Evolutionary conservation across 2,329 filamentous ascomycete species (phyloP), one percentile per base, ranked within the genome.

Genomic region (Bisporella sp.): DNA sequence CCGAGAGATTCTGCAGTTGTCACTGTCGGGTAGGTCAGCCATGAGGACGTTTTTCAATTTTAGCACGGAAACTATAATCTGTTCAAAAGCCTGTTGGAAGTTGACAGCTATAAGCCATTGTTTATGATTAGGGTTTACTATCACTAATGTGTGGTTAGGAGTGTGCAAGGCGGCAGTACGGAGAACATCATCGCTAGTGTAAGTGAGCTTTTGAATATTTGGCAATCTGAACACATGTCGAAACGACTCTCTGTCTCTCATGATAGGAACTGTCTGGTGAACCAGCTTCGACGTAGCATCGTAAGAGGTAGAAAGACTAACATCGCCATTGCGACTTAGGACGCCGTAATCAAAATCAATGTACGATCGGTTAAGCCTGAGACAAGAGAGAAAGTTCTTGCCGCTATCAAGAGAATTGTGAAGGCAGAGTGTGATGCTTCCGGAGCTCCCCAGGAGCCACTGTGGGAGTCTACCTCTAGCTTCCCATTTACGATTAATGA

Each of bases 381-480:
- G 0, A 66, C 66, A 0, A 63, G 71, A 0, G 59, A 68, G 6
- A 62, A 60, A 1, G 61, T 76, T 0, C 46, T 70, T 3, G 58
- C 57, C 1, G 59, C 68, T 0, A 70, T 76, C n/a, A 61, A 64
- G 47, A 61, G 68, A 1, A 70, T 77, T 9, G 70, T 84, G 0
- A 65, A 74, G n/a, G 75, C 77, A 0, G 82, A 85, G 55, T 59
- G 54, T 31, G 48, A 55, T 21, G 58, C 58, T 1, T 73, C 73
- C n/a, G 53, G 64, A 2, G 77, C 78, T 0, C 67, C 69, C 0
- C 50, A 54, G n/a, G 53, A 55, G 7, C 58, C 62, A 0, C 41
- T 54, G 0, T 57, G 59, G 39, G 51, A 55, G 35, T 11, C 40
- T 6, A 62, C 52, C 1, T 47, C 47, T 4, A 47, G 44, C 0